phyloP scores from a whole-genome alignment of 331 rosid species.

The Erythrophleum ivorense region DNA sequence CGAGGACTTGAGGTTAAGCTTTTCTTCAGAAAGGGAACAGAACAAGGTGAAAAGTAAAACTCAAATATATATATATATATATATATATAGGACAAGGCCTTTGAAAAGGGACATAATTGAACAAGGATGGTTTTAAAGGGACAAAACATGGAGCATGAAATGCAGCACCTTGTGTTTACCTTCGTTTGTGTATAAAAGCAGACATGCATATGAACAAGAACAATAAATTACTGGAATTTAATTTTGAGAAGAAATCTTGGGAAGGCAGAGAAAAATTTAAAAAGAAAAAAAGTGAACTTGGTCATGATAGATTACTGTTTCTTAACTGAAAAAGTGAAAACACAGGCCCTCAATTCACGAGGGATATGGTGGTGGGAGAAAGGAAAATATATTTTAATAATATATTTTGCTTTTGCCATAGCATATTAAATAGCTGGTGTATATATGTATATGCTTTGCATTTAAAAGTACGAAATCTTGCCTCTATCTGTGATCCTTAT shows the following conservation, averaged over 20 bases:
- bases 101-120: constrained; percentile 66
- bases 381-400: background rate
- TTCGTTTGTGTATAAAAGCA: constrained; percentile 42
- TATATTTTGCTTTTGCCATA: background rate
- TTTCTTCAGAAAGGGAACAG: background rate
- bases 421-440: too few relatives aligned
- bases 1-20: background rate
- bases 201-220: constrained; percentile 47
- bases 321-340: constrained; percentile 63
- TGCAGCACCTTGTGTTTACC: constrained; percentile 50
- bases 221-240: constrained; percentile 32
- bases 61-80: background rate
- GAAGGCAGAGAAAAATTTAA: constrained; percentile 35
- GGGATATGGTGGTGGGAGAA: constrained; percentile 41
- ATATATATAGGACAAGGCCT: constrained; percentile 40
- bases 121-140: constrained; percentile 70
- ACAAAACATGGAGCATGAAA: constrained; percentile 70
- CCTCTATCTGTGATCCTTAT: constrained; percentile 50
- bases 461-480: constrained; percentile 50
- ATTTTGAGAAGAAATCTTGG: constrained; percentile 47
- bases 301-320: constrained; percentile 57
- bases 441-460: constrained; percentile 3
- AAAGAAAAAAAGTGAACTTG: constrained; percentile 12
- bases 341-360: constrained; percentile 72
- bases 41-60: constrained; percentile 40